Base-by-base conservation (phyloP, 2,329 filamentous ascomycete genomes). In the Neopestalotiopsis sp. region DNA sequence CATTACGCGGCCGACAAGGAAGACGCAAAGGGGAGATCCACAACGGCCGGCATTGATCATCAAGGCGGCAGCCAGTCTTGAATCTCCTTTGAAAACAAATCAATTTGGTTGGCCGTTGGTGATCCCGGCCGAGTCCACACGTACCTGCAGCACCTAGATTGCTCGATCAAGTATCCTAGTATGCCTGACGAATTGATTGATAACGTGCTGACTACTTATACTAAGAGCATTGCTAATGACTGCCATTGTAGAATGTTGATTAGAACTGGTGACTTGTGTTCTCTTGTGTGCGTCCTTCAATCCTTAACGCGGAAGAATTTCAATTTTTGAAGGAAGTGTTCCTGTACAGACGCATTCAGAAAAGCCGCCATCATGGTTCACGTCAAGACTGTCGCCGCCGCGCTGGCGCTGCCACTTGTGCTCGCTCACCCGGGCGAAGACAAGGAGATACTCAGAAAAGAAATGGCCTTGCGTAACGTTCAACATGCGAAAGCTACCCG, bases 401-500 rank as follows among this genome's bases (percentile, higher is more conserved):
- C 58, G 1, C 7, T 59, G 65, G 65, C 56, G 1, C 30, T 57
- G n/a, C 65, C 53, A n/a, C 20, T 61, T 10, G 56, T 17, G 2
- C 59, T 67, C 3, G 66, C 66, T 5, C 66, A 67, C 14, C 66
- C 66, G 4, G 66, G 66, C 12, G 66, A 67, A 24, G 30, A 38
- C 38, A 20, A 38, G 12, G 45, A 53, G 14, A 28, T 38, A 1
- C 13, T 67, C 10, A 61, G 59, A 56, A 30, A 32, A 12, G 65
- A 67, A 14, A 67, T 67, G 65, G 32, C 17, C 3, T 17, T 67
- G 56, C 66, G 66, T 9, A 63, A 63, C 20, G 24, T 17, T 24
- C 57, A 62, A 40, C 66, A 67, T 24, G 58, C 58, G 1, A 63
- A 53, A 40, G 66, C 66, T 7, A n/a, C 58, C 1, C 24, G 57